These are phyloP conservation scores for Herpetomonas samuelpessoai DNA, from an alignment of 208 protist species.

Conservation along the genomic window DNA sequence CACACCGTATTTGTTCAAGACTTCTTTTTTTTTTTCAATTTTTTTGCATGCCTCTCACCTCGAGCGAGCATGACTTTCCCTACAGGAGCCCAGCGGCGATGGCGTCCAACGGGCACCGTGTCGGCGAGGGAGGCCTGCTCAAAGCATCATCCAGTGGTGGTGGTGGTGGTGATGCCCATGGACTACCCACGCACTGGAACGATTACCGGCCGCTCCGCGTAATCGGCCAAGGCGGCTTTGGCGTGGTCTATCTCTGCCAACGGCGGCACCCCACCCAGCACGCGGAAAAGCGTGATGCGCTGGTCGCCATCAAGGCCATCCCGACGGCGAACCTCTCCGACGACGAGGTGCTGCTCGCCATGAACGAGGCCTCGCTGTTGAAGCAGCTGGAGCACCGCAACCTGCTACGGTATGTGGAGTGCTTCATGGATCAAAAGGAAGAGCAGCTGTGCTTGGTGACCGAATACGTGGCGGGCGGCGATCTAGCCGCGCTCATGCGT, in stretches of 20 bases:
- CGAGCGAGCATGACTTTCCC: too few species aligned
- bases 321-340: slow-evolving; percentile 44
- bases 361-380: slow-evolving; percentile 82
- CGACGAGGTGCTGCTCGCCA: slow-evolving; percentile 58
- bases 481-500: slow-evolving; percentile 41
- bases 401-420: slow-evolving; percentile 85
- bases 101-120: too few species aligned
- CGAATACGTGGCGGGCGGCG: slow-evolving; percentile 85
- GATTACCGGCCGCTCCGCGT: slow-evolving; percentile 46
- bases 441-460: slow-evolving; percentile 78
- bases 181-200: slow-evolving; percentile 20
- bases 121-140: not conserved
- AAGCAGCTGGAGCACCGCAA: slow-evolving; percentile 68
- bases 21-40: too few species aligned
- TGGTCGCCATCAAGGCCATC: slow-evolving; percentile 79
- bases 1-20: too few species aligned
- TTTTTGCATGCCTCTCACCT: too few species aligned
- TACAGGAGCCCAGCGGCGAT: too few species aligned
- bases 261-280: too few species aligned
- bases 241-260: slow-evolving; percentile 82
- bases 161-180: not conserved
- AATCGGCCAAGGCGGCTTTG: slow-evolving; percentile 68
- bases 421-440: slow-evolving; percentile 62
- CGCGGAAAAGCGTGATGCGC: slow-evolving; percentile 28
- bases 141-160: not conserved